Conservation (phyloP, 2,329 filamentous ascomycete genomes). For the Ceratocystis harringtonii region DNA sequence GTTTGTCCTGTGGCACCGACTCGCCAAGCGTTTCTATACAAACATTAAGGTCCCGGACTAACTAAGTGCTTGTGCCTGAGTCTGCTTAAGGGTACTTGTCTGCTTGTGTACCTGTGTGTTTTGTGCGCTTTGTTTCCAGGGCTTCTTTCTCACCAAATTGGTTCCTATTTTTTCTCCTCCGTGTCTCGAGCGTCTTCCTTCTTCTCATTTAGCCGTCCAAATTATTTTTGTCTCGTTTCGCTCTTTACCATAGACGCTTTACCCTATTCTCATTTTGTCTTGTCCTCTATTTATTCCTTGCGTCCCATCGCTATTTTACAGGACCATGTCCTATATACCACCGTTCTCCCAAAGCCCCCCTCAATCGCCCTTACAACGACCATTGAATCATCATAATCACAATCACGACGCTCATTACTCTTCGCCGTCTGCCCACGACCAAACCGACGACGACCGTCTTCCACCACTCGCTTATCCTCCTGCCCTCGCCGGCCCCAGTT, state of each 20-base stretch:
- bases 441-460: neutral
- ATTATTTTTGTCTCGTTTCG: neutral
- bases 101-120: neutral
- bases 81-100: neutral
- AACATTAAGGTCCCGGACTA: neutral
- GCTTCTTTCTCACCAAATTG: neutral
- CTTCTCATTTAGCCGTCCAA: neutral
- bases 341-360: conserved; percentile 15
- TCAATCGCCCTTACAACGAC: conserved; percentile 4
- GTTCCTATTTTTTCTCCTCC: neutral
- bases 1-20: conserved; percentile 3
- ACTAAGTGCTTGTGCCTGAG: neutral
- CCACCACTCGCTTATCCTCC: conserved; percentile 7
- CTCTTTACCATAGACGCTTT: neutral
- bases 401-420: neutral
- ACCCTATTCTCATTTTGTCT: neutral
- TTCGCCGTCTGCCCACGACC: neutral
- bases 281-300: neutral
- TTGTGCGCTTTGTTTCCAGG: neutral
- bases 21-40: neutral
- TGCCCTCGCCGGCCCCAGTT: conserved; percentile 4
- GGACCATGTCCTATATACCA: conserved; percentile 13
- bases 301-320: neutral
- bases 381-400: neutral
- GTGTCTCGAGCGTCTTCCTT: conserved; percentile 12